phyloP scores from a whole-genome alignment of 352 stramenopile genomes.

The Poterioochromonas sp. region DNA sequence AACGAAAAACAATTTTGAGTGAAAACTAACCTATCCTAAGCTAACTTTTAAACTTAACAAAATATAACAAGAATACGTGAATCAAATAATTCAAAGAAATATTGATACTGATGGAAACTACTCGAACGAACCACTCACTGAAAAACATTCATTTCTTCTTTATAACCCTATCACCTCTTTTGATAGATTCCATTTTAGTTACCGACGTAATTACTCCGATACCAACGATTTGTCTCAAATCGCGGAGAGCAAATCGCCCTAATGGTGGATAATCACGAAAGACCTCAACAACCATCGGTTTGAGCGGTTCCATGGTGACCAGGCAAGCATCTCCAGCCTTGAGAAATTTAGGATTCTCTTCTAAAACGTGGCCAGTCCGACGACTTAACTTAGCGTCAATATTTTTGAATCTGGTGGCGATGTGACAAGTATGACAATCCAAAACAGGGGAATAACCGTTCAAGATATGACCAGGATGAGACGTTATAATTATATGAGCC shows the following conservation, averaged over 20 bases:
- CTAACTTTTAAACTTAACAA: no score
- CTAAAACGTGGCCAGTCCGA: constrained; percentile 81
- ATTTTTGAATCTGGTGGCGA: constrained; percentile 83
- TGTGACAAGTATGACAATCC: constrained; percentile 92
- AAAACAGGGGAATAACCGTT: constrained; percentile 87
- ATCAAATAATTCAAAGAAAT: no score
- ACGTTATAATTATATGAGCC: constrained; percentile 86
- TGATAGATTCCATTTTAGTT: constrained; percentile 58
- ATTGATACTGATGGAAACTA: no score
- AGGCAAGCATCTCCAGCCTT: constrained; percentile 90
- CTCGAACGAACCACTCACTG: background rate
- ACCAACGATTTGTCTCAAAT: constrained; percentile 90
- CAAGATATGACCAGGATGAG: constrained; percentile 81
- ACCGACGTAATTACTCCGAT: constrained; percentile 92
- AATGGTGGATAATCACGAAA: constrained; percentile 92
- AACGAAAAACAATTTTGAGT: no score
- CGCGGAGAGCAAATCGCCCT: constrained; percentile 87
- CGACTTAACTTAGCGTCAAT: constrained; percentile 94
- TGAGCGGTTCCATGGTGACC: constrained; percentile 81
- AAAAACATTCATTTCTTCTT: constrained; percentile 43
- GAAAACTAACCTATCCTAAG: no score
- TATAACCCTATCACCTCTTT: constrained; percentile 39
- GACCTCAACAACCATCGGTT: constrained; percentile 85
- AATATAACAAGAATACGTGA: no score
- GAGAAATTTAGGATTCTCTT: constrained; percentile 82